Evolutionary conservation across 169 alveolate genomes (phyloP).

Genomic region (Amoebophrya sp.): DNA sequence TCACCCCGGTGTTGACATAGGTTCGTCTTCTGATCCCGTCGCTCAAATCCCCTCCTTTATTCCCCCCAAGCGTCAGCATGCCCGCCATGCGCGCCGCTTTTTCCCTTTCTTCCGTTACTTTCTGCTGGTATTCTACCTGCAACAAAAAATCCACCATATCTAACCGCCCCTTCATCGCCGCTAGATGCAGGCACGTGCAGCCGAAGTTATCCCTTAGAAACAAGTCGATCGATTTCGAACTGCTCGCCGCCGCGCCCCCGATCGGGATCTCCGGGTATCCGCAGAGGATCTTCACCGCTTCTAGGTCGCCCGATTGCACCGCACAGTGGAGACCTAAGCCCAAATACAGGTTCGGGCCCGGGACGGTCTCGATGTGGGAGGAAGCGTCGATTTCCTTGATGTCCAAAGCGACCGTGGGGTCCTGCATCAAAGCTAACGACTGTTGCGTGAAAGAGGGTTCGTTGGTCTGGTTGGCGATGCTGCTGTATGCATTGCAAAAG

Average conservation of each 20-base stretch:
- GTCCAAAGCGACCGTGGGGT: background rate
- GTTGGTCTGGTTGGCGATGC: too few relatives aligned
- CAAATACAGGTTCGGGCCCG: background rate
- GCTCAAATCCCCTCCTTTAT: background rate
- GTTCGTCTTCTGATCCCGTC: background rate
- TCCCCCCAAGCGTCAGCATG: background rate
- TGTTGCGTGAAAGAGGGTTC: too few relatives aligned
- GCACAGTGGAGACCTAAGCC: background rate
- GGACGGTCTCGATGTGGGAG: background rate
- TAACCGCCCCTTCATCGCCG: slow-evolving; percentile 1
- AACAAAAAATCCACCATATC: background rate
- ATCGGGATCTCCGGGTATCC: background rate
- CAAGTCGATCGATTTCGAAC: too few relatives aligned
- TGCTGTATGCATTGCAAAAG: too few relatives aligned
- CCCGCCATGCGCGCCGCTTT: background rate
- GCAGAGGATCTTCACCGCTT: background rate
- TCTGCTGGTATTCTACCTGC: background rate
- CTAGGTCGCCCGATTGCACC: background rate
- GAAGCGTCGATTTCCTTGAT: background rate
- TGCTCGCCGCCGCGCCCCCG: too few relatives aligned
- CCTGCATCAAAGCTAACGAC: background rate
- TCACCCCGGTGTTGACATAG: background rate
- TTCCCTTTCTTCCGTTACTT: background rate
- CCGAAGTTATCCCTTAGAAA: background rate
- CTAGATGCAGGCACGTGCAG: background rate